Evolutionary conservation across 202 grass and related monocot genomes (phyloP).

Genomic region (Schoenoplectus triqueter): DNA sequence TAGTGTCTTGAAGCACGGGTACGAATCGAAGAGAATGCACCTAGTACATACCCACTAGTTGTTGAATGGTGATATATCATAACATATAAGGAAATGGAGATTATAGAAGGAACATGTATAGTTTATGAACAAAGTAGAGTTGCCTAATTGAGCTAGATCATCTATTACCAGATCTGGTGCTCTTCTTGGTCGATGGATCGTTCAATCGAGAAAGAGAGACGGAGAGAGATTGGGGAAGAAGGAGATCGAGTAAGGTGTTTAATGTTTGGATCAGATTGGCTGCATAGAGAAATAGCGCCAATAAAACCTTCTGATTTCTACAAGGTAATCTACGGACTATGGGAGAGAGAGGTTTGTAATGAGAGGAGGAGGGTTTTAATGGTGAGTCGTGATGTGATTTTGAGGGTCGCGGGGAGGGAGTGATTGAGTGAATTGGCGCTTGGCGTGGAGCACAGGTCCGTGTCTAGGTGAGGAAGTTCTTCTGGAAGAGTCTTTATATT

Average conservation of each 20-base stretch:
- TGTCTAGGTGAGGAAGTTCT: background rate
- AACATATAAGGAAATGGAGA: constrained; percentile 21
- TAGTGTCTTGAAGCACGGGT: constrained; percentile 23
- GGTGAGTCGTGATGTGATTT: background rate
- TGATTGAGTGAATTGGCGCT: background rate
- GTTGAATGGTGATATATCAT: constrained; percentile 42
- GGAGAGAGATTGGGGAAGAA: background rate
- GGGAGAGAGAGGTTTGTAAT: background rate
- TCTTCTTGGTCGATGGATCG: background rate
- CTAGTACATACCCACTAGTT: constrained; percentile 43
- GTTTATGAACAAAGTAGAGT: background rate
- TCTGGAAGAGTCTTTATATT: no score
- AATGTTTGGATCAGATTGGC: background rate
- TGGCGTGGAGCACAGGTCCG: background rate
- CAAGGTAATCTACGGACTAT: background rate
- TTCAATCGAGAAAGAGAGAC: background rate
- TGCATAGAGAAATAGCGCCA: background rate
- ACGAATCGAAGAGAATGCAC: constrained; percentile 22
- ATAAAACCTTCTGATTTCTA: background rate
- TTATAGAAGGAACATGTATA: background rate
- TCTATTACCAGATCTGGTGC: background rate
- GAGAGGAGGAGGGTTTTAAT: background rate
- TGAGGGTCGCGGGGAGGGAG: background rate
- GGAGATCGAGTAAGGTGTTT: background rate
- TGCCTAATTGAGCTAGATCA: background rate